Evolutionary conservation across 2,329 filamentous ascomycete genomes (phyloP).

Genomic region (Diaporthe aspalathi): DNA sequence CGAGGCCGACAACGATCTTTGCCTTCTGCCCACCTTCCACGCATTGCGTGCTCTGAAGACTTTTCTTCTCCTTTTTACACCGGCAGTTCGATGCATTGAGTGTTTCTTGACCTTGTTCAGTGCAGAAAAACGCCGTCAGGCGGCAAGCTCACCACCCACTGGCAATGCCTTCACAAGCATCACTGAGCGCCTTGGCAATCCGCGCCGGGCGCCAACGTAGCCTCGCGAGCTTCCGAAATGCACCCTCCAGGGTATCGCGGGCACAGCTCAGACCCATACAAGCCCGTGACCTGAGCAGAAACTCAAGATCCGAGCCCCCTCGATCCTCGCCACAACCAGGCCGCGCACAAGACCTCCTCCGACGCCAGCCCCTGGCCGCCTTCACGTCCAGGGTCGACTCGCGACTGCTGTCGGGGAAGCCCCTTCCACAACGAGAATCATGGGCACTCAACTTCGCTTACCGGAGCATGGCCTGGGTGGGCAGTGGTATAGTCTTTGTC

Average conservation of each 20-base stretch:
- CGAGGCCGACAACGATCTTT: slow-evolving; percentile 1
- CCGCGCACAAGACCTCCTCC: slow-evolving; percentile 28
- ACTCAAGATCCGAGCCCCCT: slow-evolving; percentile 14
- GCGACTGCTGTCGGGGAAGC: slow-evolving; percentile 63
- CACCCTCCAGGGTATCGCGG: neutral
- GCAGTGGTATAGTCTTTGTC: slow-evolving; percentile 79
- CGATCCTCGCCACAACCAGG: slow-evolving; percentile 27
- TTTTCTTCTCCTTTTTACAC: neutral
- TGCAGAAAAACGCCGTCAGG: neutral
- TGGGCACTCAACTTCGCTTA: slow-evolving; percentile 70
- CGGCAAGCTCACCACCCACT: neutral
- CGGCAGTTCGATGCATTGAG: neutral
- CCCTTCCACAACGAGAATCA: slow-evolving; percentile 61
- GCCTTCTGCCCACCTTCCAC: neutral
- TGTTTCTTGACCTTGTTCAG: neutral
- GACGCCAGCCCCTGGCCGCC: slow-evolving; percentile 27
- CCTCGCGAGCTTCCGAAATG: slow-evolving; percentile 14
- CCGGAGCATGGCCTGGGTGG: slow-evolving; percentile 76
- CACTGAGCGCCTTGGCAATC: slow-evolving; percentile 31
- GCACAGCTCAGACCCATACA: slow-evolving; percentile 26
- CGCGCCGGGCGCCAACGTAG: slow-evolving; percentile 36
- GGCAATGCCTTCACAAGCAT: slow-evolving; percentile 38
- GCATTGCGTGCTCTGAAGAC: neutral
- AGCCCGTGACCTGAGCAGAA: slow-evolving; percentile 30
- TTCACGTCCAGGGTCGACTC: slow-evolving; percentile 45